Conservation (phyloP, 768 basidiomycete species). For the Terana coerulea region DNA sequence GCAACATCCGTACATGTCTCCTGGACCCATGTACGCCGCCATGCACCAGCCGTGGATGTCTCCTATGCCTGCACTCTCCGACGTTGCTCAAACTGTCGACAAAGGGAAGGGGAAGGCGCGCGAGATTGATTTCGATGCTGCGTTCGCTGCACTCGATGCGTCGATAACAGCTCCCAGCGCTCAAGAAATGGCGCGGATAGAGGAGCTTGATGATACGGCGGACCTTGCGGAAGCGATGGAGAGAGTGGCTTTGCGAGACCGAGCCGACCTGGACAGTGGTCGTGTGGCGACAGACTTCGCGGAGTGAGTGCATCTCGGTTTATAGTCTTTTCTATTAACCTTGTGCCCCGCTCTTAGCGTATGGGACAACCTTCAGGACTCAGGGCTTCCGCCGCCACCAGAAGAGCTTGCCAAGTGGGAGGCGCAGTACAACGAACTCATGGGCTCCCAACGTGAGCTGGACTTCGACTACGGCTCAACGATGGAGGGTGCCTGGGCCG, state of each 20-base stretch:
- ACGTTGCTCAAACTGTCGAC: constrained; percentile 24
- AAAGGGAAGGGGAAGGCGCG: constrained; percentile 79
- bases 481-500: constrained; percentile 67
- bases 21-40: constrained; percentile 30
- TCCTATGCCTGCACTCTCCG: constrained; percentile 12
- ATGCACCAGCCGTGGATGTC: constrained; percentile 22
- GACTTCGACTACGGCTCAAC: constrained; percentile 55
- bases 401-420: constrained; percentile 81
- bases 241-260: constrained; percentile 20
- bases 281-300: constrained; percentile 41
- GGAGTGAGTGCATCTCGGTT: constrained; percentile 32
- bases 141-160: constrained; percentile 66
- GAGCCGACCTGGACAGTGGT: constrained; percentile 14
- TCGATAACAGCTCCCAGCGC: constrained; percentile 43
- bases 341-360: constrained; percentile 35
- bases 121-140: constrained; percentile 82
- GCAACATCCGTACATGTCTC: constrained; percentile 14
- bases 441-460: constrained; percentile 56
- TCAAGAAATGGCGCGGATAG: constrained; percentile 44
- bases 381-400: constrained; percentile 49
- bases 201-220: constrained; percentile 46
- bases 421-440: constrained; percentile 75
- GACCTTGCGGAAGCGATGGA: constrained; percentile 36
- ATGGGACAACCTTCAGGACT: constrained; percentile 60
- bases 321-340: neutral